Conservation (phyloP, 208 protist genomes). For the Acanthamoeba royreba region DNA sequence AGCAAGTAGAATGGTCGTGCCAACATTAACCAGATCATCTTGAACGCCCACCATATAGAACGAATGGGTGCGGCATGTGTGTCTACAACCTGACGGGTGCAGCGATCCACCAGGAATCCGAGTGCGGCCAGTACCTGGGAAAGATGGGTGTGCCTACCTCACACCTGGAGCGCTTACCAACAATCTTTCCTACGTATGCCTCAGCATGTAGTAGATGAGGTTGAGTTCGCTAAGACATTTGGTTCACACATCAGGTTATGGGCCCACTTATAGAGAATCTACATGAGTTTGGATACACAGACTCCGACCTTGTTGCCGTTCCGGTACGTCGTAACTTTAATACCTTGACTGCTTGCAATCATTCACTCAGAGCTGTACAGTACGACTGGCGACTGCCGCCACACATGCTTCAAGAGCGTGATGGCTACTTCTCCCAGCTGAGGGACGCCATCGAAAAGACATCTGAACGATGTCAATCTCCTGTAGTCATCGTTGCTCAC, state of each 20-base stretch:
- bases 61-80: not conserved
- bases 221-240: not conserved
- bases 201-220: no score
- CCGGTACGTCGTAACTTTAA: not conserved
- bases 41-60: not conserved
- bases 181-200: constrained; percentile 37
- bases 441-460: not conserved
- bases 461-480: not conserved
- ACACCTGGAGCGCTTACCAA: not conserved
- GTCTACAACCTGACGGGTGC: not conserved
- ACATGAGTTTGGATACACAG: not conserved
- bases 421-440: not conserved
- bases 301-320: not conserved
- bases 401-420: not conserved
- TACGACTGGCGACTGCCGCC: constrained; percentile 8
- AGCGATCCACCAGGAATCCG: not conserved
- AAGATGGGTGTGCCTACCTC: not conserved
- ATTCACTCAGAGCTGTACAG: no score
- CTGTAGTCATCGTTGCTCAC: not conserved
- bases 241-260: not conserved
- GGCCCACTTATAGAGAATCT: not conserved
- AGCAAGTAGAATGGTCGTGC: no score
- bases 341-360: not conserved
- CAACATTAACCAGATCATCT: no score
- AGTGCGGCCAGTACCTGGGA: not conserved